phyloP scores from a whole-genome alignment of 768 basidiomycete species.

The Termitomyces sp. region DNA sequence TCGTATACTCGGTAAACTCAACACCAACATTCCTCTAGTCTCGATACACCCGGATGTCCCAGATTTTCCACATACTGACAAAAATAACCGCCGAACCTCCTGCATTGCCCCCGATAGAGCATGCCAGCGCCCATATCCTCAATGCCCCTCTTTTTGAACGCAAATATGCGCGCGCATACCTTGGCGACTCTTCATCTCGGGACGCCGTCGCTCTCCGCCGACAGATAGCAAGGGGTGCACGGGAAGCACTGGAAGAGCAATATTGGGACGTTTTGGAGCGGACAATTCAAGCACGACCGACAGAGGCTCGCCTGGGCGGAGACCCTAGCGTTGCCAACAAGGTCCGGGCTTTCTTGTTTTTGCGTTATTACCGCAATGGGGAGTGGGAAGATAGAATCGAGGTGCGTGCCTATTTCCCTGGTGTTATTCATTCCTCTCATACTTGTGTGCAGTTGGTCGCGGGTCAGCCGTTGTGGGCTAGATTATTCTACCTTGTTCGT shows the following conservation, averaged over 20 bases:
- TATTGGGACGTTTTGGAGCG: slow-evolving; percentile 83
- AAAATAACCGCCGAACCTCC: slow-evolving; percentile 81
- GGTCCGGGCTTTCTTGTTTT: slow-evolving; percentile 81
- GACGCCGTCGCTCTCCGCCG: slow-evolving; percentile 64
- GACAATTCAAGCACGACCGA: slow-evolving; percentile 76
- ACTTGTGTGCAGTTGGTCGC: slow-evolving; percentile 63
- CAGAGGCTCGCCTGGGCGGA: slow-evolving; percentile 86
- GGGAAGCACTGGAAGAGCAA: slow-evolving; percentile 85
- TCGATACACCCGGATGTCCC: slow-evolving; percentile 57
- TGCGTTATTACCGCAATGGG: slow-evolving; percentile 74
- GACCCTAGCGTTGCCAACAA: slow-evolving; percentile 89
- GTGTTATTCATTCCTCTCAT: not conserved
- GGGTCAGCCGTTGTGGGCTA: slow-evolving; percentile 90
- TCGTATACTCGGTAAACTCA: not conserved
- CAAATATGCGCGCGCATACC: slow-evolving; percentile 78
- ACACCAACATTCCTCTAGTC: slow-evolving; percentile 31
- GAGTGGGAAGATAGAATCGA: slow-evolving; percentile 91
- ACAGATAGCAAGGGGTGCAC: slow-evolving; percentile 75
- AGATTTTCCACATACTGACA: slow-evolving; percentile 70
- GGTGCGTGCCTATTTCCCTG: slow-evolving; percentile 40
- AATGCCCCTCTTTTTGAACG: slow-evolving; percentile 80
- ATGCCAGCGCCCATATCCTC: slow-evolving; percentile 78
- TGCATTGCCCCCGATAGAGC: slow-evolving; percentile 70
- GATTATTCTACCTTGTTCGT: slow-evolving; percentile 88
- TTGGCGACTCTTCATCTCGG: slow-evolving; percentile 62